These are phyloP conservation scores for Nannochloris sp. DNA, from an alignment of 139 green algal genomes.

Conservation along the genomic window DNA sequence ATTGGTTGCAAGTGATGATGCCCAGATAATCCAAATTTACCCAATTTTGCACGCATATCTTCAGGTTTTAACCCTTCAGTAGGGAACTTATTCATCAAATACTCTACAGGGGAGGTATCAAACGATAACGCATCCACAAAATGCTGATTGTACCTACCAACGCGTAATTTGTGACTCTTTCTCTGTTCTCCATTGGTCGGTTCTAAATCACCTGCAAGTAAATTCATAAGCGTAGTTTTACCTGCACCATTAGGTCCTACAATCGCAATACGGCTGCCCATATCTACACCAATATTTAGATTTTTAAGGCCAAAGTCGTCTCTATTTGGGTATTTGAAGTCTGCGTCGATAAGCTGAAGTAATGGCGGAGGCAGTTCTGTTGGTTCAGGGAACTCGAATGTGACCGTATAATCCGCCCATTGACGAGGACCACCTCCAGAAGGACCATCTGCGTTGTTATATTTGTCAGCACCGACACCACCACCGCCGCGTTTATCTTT, in stretches of 20 bases:
- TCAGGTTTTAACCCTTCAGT: slow-evolving; percentile 68
- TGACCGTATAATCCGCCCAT: slow-evolving; percentile 76
- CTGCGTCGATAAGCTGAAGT: slow-evolving; percentile 75
- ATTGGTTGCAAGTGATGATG: slow-evolving; percentile 97
- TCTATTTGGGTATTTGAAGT: slow-evolving; percentile 94
- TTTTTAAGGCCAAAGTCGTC: slow-evolving; percentile 86
- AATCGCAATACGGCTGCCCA: slow-evolving; percentile 90
- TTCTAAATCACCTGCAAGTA: slow-evolving; percentile 87
- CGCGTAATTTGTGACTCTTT: slow-evolving; percentile 86
- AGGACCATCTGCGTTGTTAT: slow-evolving; percentile 15
- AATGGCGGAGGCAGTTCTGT: slow-evolving; percentile 82
- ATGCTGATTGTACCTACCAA: slow-evolving; percentile 94
- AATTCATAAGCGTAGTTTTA: slow-evolving; percentile 96
- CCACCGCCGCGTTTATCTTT: slow-evolving; percentile 20
- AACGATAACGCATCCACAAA: slow-evolving; percentile 96
- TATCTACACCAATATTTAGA: slow-evolving; percentile 97
- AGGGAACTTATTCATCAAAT: slow-evolving; percentile 74
- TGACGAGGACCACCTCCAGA: slow-evolving; percentile 31
- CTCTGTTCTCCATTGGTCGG: slow-evolving; percentile 79
- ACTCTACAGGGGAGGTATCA: slow-evolving; percentile 93
- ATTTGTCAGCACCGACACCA: slow-evolving; percentile 35
- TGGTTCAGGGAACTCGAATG: slow-evolving; percentile 96
- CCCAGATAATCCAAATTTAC: slow-evolving; percentile 88
- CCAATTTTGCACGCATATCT: slow-evolving; percentile 76
- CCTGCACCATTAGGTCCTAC: slow-evolving; percentile 94